Percentiles rank a stretch among this genome's conserved stretches.
phyloP scores from a whole-genome alignment of 169 alveolate species.

The Plasmodium vinckei region DNA sequence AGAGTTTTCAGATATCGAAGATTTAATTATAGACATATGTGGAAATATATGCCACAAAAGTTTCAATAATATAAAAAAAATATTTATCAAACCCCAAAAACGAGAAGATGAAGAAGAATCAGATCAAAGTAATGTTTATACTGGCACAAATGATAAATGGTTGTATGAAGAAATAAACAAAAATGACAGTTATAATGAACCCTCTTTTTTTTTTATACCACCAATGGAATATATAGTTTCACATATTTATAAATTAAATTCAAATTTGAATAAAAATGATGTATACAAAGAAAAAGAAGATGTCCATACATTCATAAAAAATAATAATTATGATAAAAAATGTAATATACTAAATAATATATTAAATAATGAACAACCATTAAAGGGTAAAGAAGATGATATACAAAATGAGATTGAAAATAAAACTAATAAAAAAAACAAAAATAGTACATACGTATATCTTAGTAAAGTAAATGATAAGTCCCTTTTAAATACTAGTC shows the following conservation, averaged over 20 bases:
- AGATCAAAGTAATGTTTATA: neutral
- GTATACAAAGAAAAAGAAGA: neutral
- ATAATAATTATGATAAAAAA: constrained; percentile 20
- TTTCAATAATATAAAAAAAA: constrained; percentile 30
- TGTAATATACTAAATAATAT: neutral
- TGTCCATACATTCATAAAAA: constrained; percentile 23
- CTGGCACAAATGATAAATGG: constrained; percentile 2
- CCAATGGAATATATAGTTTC: constrained; percentile 74
- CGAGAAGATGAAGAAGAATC: neutral
- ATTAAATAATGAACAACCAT: neutral
- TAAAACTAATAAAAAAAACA: neutral
- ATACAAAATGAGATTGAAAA: neutral
- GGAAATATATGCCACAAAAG: constrained; percentile 22
- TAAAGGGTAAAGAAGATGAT: neutral
- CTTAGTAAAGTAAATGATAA: no score
- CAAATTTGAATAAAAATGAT: neutral
- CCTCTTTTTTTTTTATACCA: constrained; percentile 73
- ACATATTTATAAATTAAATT: constrained; percentile 23
- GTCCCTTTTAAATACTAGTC: no score
- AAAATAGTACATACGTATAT: no score
- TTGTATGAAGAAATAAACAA: neutral
- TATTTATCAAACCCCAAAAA: constrained; percentile 4
- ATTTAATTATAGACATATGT: constrained; percentile 41
- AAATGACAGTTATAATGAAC: neutral
- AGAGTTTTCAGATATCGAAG: constrained; percentile 35